Evolutionary conservation across 345 rosid genomes (phyloP).

Genomic region (Eutrema heterophyllum): DNA sequence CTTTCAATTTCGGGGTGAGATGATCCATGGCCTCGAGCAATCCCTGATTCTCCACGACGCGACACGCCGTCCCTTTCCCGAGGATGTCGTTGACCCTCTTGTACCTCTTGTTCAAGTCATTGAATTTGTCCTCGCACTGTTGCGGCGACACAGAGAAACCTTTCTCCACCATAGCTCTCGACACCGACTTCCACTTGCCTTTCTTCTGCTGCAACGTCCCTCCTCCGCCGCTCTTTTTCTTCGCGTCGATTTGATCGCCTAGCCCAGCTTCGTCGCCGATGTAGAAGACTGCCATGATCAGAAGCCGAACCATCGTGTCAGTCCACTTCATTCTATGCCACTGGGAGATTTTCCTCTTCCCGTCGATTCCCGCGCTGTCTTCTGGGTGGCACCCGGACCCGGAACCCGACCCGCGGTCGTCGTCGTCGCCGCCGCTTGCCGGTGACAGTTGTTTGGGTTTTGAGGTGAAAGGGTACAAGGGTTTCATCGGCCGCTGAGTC

Average conservation of each 20-base stretch:
- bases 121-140: constrained; percentile 96
- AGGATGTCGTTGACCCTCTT: constrained; percentile 95
- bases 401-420: constrained; percentile 53
- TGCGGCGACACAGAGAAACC: constrained; percentile 97
- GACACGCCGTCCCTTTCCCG: constrained; percentile 86
- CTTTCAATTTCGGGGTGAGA: constrained; percentile 65
- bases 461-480: constrained; percentile 37
- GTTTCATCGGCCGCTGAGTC: constrained; percentile 42
- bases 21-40: constrained; percentile 81
- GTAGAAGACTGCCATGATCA: constrained; percentile 84
- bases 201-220: constrained; percentile 74
- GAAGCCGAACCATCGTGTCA: constrained; percentile 75
- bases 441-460: constrained; percentile 56
- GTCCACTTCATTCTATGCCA: constrained; percentile 99
- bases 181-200: constrained; percentile 97
- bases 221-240: constrained; percentile 44
- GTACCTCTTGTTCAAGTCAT: constrained; percentile 93
- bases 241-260: constrained; percentile 45
- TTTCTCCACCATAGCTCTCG: constrained; percentile 93
- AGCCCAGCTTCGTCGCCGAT: constrained; percentile 81
- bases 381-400: constrained; percentile 44
- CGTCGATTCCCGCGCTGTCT: constrained; percentile 50
- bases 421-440: constrained; percentile 68
- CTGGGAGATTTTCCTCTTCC: constrained; percentile 55
- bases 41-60: constrained; percentile 85